These are phyloP conservation scores for Podospora bellae-mahoneyi DNA, from an alignment of 495 filamentous ascomycete species.

Conservation along the genomic window DNA sequence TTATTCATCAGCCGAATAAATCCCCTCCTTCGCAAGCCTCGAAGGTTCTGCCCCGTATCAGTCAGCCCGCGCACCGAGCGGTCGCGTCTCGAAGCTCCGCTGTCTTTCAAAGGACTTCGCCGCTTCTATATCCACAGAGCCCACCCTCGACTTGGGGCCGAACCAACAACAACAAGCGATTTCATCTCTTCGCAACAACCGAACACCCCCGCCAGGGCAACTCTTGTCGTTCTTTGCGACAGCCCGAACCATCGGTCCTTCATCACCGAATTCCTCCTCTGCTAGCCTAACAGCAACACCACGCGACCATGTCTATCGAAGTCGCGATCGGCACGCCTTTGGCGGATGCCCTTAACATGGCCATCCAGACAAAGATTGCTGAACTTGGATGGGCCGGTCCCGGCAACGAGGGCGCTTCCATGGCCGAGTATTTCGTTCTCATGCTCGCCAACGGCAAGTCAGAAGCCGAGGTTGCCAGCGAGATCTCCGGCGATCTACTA, in stretches of 20 bases:
- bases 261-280: background rate
- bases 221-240: background rate
- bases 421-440: constrained; percentile 92
- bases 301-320: constrained; percentile 63
- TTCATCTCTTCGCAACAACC: background rate
- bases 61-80: background rate
- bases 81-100: background rate
- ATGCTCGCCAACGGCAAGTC: constrained; percentile 96
- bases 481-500: constrained; percentile 85
- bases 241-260: background rate
- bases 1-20: background rate
- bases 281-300: background rate
- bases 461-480: constrained; percentile 80
- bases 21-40: background rate
- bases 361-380: constrained; percentile 88
- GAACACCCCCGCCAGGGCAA: background rate
- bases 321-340: constrained; percentile 71
- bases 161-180: background rate
- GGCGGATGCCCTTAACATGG: constrained; percentile 72
- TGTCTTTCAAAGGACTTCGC: background rate
- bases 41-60: background rate
- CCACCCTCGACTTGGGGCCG: background rate
- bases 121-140: background rate
- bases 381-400: constrained; percentile 89
- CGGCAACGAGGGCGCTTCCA: constrained; percentile 72